Evolutionary conservation across 768 basidiomycete species (phyloP).

Genomic region (Hygrocybe coccinea): DNA sequence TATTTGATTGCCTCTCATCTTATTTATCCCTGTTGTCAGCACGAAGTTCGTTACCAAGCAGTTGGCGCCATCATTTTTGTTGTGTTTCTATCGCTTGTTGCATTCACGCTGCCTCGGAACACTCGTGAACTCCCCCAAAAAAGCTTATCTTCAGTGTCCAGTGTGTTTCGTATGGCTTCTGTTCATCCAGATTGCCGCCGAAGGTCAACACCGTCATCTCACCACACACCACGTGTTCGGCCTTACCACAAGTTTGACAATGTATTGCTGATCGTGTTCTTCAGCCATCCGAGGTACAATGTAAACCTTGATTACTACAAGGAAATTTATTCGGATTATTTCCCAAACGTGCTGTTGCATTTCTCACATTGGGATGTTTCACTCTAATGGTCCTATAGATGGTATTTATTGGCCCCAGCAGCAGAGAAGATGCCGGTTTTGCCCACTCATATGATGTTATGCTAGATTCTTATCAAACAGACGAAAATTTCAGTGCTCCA

Average conservation of each 20-base stretch:
- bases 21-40: no score
- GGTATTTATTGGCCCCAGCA: conserved; percentile 44
- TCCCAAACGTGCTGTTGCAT: conserved; percentile 41
- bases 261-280: conserved; percentile 45
- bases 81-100: no score
- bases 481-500: conserved; percentile 38
- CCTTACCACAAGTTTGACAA: conserved; percentile 36
- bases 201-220: no score
- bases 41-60: no score
- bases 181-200: no score
- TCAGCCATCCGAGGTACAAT: conserved; percentile 46
- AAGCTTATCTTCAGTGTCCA: no score
- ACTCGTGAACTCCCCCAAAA: no score
- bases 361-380: neutral
- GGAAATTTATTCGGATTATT: conserved; percentile 44
- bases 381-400: neutral
- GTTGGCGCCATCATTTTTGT: no score
- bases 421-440: conserved; percentile 44
- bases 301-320: conserved; percentile 43
- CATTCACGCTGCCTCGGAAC: no score
- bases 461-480: conserved; percentile 43
- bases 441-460: conserved; percentile 46
- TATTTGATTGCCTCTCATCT: no score
- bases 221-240: no score
- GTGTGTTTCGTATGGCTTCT: no score